These are phyloP conservation scores for Coprinopsis strossmayeri DNA, from an alignment of 768 basidiomycete genomes.

Conservation along the genomic window DNA sequence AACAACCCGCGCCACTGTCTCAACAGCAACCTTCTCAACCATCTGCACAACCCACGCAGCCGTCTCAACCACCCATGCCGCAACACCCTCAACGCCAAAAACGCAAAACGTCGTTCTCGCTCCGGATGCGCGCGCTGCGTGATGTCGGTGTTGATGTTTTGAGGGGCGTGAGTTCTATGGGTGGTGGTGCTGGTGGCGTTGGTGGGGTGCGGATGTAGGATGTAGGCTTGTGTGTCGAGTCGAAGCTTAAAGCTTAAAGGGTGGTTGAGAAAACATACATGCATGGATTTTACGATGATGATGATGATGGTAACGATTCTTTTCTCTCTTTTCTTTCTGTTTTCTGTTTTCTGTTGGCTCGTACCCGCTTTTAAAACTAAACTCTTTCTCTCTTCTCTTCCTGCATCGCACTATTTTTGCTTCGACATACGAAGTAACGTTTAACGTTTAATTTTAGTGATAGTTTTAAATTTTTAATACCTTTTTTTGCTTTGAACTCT, in stretches of 20 bases:
- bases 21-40: not conserved
- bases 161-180: constrained; percentile 1
- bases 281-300: too few species aligned
- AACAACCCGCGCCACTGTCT: not conserved
- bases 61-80: not conserved
- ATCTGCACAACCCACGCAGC: not conserved
- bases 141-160: constrained; percentile 2
- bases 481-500: not conserved
- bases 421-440: too few species aligned
- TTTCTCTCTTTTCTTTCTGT: too few species aligned
- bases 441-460: too few species aligned
- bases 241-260: not conserved
- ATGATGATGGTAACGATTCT: too few species aligned
- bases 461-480: not conserved
- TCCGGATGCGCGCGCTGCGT: not conserved
- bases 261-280: not conserved
- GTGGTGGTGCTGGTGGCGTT: not conserved
- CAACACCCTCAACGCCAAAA: not conserved
- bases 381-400: too few species aligned
- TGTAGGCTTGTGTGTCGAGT: not conserved
- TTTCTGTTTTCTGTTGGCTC: too few species aligned
- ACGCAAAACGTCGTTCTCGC: not conserved
- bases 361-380: too few species aligned
- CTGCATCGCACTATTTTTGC: too few species aligned
- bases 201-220: not conserved